Base-by-base conservation (phyloP, 108 stramenopile genomes). In the Skeletonema costatum region DNA sequence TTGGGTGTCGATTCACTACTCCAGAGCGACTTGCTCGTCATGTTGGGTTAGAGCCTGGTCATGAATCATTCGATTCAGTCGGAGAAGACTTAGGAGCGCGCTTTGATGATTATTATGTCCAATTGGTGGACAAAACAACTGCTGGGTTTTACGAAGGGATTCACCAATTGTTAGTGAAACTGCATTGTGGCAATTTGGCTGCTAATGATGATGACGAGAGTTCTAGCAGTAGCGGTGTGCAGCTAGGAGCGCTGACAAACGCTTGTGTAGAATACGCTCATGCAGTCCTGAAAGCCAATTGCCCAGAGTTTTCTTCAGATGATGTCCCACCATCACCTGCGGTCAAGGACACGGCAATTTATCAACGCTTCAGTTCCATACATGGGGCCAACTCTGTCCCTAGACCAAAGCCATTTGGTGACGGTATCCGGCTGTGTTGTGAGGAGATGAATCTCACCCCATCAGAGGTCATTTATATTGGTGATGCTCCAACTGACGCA, bases 261-360 rank as follows among this genome's bases (percentile, higher is more conserved):
- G 94, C 94, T 25, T 90, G 90, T 64, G 91, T 91, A 9, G 87
- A 81, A 25, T 95, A 95, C 70, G 94, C 91, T 4, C 89, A 93
- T 84, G 92, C 94, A 6, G 94, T 93, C 7, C 74, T 95, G 70
- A 87, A 83, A 70, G 85, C 70, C 64, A 95, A 95, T 62, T 73
- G 80, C 19, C 74, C 74, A 9, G 36, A 66, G 33, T 56, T 50
- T 46, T 72, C 74, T 44, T 38, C 60, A n/a, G 53, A 59, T 35
- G 13, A 25, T 25, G 25, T 17, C 31, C 32, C 17, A 14, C 31
- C 70, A n/a, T 56, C 70, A 14, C 30, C 58, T 13, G 30, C 60
- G 17, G 62, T 32, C 8, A 44, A 76, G 30, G 48, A 77, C 12
- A n/a, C 60, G 36, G 76, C 60, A 31, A 75, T 88, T 17, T 87